Base-by-base conservation (phyloP, 306 rosid genomes). In the Acmispon strigosus region DNA sequence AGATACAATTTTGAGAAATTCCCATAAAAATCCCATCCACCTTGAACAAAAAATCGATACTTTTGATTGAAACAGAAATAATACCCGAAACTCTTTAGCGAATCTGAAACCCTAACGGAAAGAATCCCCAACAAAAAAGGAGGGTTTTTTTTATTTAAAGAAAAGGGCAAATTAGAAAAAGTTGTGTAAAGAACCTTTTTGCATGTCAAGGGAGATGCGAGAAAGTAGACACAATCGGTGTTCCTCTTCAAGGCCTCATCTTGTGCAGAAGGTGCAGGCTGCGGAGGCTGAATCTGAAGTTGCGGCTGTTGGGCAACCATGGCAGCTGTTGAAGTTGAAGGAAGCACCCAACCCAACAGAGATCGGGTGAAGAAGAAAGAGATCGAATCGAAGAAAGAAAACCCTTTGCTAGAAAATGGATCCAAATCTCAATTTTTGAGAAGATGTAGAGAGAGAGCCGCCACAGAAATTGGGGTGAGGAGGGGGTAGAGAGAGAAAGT, bases 181-280 rank as follows among this genome's bases (percentile, higher is more conserved):
- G 48, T 16, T 27, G 41, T 0, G 54, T 64, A 42, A 59, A 34
- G 22, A 10, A 91, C 99, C 96, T 91, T 95, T 83, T 89, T 95
- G 87, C 99, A 95, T 62, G 99, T 91, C 73, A 95, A 81, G 17
- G 99, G 99, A 39, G 99, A 95, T 5, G 99, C 99, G 6, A 95
- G 92, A 82, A 95, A 95, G 92, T 95, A 95, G 41, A 95, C 99
- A 47, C 99, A 95, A 76, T 95, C 99, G 62, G 99, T 91, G 75
- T 86, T 95, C 51, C 97, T 83, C 86, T 95, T 95, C 72, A 89
- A 50, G 48, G 92, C 94, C 79, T 95, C 97, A 39, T 95, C 99
- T 55, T 91, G 91, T 0, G 90, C 81, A 64, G 96, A 70, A 36
- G 91, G 24, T 14, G 81, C 7, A 6, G 89, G 57, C n/a, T 66